Evolutionary conservation across 768 basidiomycete genomes (phyloP), one percentile per base, ranked within the genome.

Genomic region (Lactarius tabidus): DNA sequence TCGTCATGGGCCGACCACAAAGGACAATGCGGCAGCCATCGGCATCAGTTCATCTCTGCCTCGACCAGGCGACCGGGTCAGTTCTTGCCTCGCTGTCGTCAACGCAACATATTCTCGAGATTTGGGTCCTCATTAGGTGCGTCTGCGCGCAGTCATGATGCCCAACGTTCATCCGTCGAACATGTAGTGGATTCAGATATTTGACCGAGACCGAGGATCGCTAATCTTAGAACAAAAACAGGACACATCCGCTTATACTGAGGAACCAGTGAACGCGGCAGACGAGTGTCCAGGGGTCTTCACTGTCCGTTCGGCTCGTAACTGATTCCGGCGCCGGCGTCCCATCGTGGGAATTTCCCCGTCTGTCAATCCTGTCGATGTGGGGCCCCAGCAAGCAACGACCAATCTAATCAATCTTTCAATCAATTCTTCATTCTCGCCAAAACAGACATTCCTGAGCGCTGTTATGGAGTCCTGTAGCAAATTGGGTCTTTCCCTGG

Each of bases 271-370:
- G 23, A 58, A 54, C 23, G 38, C 18, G 6, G 41, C 17, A 33
- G 26, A 26, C 43, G 59, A 51, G 64, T 65, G 64, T 65, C 64
- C 59, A 59, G 59, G 64, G 64, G 64, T 35, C 64, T 43, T 36
- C 29, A 20, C 55, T 33, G 39, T 55, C 41, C 41, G 26, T 38
- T 56, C 64, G 64, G 64, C 43, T 23, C 20, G 18, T 60, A 18
- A 56, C 35, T 65, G 29, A 28, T 31, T n/a, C 64, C 64, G 53
- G 36, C n/a, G n/a, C 59, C 64, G 43, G 59, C 45, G 14, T 41
- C 41, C 17, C 15, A 6, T 33, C 56, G n/a, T n/a, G 35, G 39
- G 33, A 55, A 33, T 36, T n/a, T 10, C 9, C 55, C 53, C 18
- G 41, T 45, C n/a, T 12, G 33, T 48, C 62, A 45, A 45, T 18